Base-by-base conservation (phyloP, 2,329 filamentous ascomycete species). In the Xylaria sp. region DNA sequence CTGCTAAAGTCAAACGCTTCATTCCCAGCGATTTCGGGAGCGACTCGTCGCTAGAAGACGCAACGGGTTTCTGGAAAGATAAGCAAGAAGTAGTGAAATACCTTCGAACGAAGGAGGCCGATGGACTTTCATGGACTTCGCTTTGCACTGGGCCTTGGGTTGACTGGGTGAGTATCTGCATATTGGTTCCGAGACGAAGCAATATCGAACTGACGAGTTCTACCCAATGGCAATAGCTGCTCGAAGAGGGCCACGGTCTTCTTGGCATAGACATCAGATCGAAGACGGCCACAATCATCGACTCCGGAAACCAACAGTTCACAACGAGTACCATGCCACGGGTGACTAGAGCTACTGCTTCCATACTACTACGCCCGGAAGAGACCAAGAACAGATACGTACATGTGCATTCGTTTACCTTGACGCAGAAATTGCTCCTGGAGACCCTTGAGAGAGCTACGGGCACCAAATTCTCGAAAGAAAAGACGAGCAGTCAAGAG, bases 1-100 rank as follows among this genome's bases (percentile, higher is more conserved):
- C 41, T 15, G 61, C 61, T 20, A 41, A 41, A 7, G 53, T 64
- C 28, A 64, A 52, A 41, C 61, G 61, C 30, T 58, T 64, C 25
- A 28, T 64, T 1, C 61, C 61, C 18, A 48, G 41, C 28, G 61
- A 64, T 30, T 64, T 50, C 30, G 61, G 61, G 5, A 58, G 52
- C 53, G 45, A 64, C 53, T 58, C 61, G 15, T 50, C 28, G 12
- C 25, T 39, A 8, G 41, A 46, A 2, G 55, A 58, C 43, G 32
- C 36, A 13, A 8, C 25, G 5, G 23, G 15, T 6, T 46, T 58
- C 20, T 2, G 52, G 4, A 32, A 32, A 36, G 53, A 15, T 7
- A 64, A 64, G 39, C 28, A 46, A 20, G 32, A 46, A 8, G 53
- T 58, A 28, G 45, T 64, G 13, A 30, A 20, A 15, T 36, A 64